Evolutionary conservation across 1,139 yeast genomes (phyloP), one percentile per base, ranked within the genome.

Genomic region (Diutina sp.): DNA sequence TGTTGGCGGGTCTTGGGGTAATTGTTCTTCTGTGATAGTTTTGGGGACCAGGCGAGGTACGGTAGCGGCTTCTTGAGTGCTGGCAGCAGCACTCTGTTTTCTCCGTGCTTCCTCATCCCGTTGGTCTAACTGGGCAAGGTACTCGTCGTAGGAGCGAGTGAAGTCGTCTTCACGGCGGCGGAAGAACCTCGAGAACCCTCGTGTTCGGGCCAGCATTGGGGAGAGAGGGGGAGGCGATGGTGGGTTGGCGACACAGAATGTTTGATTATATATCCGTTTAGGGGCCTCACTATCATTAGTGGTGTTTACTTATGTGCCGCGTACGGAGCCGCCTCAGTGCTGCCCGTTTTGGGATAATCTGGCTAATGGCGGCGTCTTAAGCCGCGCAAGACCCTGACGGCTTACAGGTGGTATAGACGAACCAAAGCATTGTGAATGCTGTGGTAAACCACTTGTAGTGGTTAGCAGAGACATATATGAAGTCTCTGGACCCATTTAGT

Each of bases 121-220:
- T 4, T 8, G 16, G 35, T 47, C 30, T n/a, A 47, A 28, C 7
- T 14, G 30, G 6, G 29, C 51, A 16, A 47, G 29, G 35, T 47
- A 47, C 30, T 47, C 38, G 35, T 47, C 51, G n/a, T 47, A 47
- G 8, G 51, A 47, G 9, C 30, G 29, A 28, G 51, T 47, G 38
- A 47, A 47, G n/a, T 47, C 51, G 30, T 47, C 51, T 21, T 47
- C 51, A 7, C 51, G 51, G 11, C 51, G 51, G 29, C 51, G 51
- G 51, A 47, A 47, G n/a, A 47, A 35, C 14, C n/a, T 32, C 35
- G 35, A 32, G 11, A 32, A 11, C 41, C 41, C 41, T 12, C 41
- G 41, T 12, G 41, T 35, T 5, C 41, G 41, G 41, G 41, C 41
- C 41, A 35, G 41, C 41, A 35, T 35, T 11, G 11, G 41, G n/a